Evolutionary conservation across 2,329 filamentous ascomycete genomes (phyloP).

Genomic region (Cadophora malorum): DNA sequence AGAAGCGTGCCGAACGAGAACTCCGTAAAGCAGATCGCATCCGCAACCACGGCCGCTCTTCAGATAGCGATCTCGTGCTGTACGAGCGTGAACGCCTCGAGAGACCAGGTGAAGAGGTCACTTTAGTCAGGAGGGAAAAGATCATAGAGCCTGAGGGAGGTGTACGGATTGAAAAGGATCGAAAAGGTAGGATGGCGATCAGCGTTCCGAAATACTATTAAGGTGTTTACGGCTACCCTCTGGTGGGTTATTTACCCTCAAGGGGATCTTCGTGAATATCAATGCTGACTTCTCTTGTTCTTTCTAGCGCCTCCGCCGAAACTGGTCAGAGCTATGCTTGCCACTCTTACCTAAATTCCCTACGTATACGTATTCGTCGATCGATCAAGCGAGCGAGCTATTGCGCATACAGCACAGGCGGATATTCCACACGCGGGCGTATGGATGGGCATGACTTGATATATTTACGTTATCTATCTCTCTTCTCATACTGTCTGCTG

Average conservation of each 20-base stretch:
- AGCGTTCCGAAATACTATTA: conserved; percentile 73
- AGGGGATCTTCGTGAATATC: conserved; percentile 26
- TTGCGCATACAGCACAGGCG: too few relatives aligned
- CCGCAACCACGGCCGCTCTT: conserved; percentile 61
- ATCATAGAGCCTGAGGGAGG: conserved; percentile 62
- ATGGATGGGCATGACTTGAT: background rate
- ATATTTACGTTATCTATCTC: background rate
- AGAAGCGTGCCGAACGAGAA: conserved; percentile 56
- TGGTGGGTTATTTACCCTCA: conserved; percentile 38
- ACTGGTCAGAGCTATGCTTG: conserved; percentile 73
- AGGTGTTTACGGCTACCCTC: conserved; percentile 32
- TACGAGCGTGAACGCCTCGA: conserved; percentile 57
- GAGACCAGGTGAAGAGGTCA: conserved; percentile 56
- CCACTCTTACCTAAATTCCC: conserved; percentile 65
- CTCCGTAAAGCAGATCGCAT: conserved; percentile 56
- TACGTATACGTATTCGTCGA: background rate
- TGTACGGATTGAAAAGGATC: conserved; percentile 82
- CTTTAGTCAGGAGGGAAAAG: conserved; percentile 58
- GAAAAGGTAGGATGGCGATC: conserved; percentile 94
- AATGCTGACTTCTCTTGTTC: conserved; percentile 36
- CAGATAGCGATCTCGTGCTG: conserved; percentile 67
- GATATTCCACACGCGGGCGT: conserved; percentile 5
- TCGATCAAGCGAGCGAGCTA: background rate
- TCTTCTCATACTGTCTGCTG: conserved; percentile 16
- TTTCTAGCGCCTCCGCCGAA: conserved; percentile 66